Evolutionary conservation across 345 rosid species (phyloP).

Genomic region (Cardamine chenopodiifolia): DNA sequence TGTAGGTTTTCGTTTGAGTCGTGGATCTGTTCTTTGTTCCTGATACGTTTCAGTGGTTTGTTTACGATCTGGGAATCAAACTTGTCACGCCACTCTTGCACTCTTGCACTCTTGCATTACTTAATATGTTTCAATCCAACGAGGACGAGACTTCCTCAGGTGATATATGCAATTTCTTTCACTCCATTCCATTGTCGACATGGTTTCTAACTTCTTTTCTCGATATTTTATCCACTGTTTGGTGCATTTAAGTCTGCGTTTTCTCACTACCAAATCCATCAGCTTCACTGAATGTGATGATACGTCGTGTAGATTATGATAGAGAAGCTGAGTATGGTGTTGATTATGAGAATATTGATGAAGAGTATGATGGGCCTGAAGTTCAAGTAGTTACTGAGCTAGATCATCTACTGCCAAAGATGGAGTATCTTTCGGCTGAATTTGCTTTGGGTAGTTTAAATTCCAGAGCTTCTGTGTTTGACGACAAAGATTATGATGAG

Average conservation of each 20-base stretch:
- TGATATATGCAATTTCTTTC: background rate
- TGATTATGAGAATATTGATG: constrained; percentile 84
- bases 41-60: background rate
- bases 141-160: constrained; percentile 36
- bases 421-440: constrained; percentile 58
- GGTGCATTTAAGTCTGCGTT: constrained; percentile 7
- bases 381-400: constrained; percentile 70
- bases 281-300: constrained; percentile 28
- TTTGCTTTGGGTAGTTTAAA: constrained; percentile 53
- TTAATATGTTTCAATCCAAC: constrained; percentile 29
- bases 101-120: too few species aligned
- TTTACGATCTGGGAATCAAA: too few species aligned
- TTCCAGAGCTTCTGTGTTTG: constrained; percentile 58
- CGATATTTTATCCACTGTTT: background rate
- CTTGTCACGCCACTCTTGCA: too few species aligned
- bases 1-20: constrained; percentile 17
- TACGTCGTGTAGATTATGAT: constrained; percentile 65
- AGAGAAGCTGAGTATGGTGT: constrained; percentile 88
- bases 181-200: background rate
- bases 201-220: too few species aligned
- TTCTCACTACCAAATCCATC: constrained; percentile 10
- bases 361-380: constrained; percentile 90
- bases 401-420: constrained; percentile 70
- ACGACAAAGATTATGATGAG: constrained; percentile 89
- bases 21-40: background rate